A percentile compares a stretch with the other conserved stretches of the same genome.
phyloP scores from a whole-genome alignment of 768 basidiomycete genomes.

The Leccinum variicolor region DNA sequence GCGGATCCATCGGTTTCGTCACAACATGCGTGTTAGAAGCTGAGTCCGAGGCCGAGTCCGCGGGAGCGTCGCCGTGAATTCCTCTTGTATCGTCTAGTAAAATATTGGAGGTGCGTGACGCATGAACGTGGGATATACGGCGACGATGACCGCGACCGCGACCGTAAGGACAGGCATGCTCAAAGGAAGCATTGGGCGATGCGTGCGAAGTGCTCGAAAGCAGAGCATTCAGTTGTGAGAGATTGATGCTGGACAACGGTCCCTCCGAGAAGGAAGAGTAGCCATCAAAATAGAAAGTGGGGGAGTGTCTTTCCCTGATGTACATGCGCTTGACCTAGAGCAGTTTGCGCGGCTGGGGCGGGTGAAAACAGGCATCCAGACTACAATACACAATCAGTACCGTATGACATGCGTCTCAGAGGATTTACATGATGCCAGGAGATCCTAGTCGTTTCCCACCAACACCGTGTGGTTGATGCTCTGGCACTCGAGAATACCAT shows the following conservation, averaged over 20 bases:
- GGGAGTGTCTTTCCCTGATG: slow-evolving; percentile 67
- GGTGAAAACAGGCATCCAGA: slow-evolving; percentile 56
- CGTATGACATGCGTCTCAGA: not conserved
- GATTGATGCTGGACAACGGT: slow-evolving; percentile 76
- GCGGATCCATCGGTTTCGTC: slow-evolving; percentile 22
- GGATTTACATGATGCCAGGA: slow-evolving; percentile 45
- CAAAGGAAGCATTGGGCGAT: slow-evolving; percentile 39
- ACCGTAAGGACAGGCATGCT: slow-evolving; percentile 40
- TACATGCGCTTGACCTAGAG: slow-evolving; percentile 68
- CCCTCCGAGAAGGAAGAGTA: slow-evolving; percentile 64
- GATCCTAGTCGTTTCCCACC: too few species aligned
- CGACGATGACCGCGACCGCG: slow-evolving; percentile 70
- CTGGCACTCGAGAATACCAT: too few species aligned
- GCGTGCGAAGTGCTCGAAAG: slow-evolving; percentile 57
- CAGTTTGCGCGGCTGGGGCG: slow-evolving; percentile 48
- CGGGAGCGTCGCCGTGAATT: slow-evolving; percentile 39
- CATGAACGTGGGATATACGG: slow-evolving; percentile 62
- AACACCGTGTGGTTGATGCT: slow-evolving; percentile 37
- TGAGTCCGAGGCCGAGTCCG: slow-evolving; percentile 5
- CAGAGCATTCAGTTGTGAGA: slow-evolving; percentile 54
- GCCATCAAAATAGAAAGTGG: slow-evolving; percentile 64
- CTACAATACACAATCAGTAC: slow-evolving; percentile 25
- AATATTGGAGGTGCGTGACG: slow-evolving; percentile 62
- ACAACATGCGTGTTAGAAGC: slow-evolving; percentile 31
- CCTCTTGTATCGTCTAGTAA: slow-evolving; percentile 82